phyloP scores from a whole-genome alignment of 306 rosid species.

The Pyrus pyrifolia region DNA sequence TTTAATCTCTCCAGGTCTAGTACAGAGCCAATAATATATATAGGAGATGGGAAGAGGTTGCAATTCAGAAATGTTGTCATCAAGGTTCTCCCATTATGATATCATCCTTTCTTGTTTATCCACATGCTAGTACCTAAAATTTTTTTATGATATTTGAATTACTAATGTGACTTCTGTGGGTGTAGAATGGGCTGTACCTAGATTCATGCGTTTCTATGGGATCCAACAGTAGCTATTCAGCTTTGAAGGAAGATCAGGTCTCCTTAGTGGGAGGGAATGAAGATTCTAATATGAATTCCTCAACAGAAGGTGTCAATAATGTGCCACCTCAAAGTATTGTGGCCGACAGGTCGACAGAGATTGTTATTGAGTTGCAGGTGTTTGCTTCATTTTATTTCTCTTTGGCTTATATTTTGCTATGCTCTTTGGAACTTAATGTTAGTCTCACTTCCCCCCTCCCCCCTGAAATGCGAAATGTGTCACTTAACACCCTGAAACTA shows the following conservation, averaged over 20 bases:
- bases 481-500: not conserved
- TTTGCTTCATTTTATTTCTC: no score
- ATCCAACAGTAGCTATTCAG: conserved; percentile 86
- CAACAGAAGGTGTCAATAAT: conserved; percentile 31
- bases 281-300: conserved; percentile 23
- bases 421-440: not conserved
- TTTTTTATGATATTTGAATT: not conserved
- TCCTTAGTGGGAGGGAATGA: conserved; percentile 48
- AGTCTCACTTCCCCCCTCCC: not conserved
- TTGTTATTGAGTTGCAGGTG: conserved; percentile 55
- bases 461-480: not conserved
- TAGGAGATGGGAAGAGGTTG: conserved; percentile 85
- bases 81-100: conserved; percentile 39
- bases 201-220: conserved; percentile 92
- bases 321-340: conserved; percentile 29
- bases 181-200: conserved; percentile 65
- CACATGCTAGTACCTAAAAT: not conserved
- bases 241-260: conserved; percentile 53
- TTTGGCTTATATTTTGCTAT: not conserved
- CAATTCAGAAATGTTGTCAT: conserved; percentile 80
- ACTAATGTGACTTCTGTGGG: not conserved
- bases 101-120: not conserved
- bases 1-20: conserved; percentile 45
- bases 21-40: conserved; percentile 66
- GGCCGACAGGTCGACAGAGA: conserved; percentile 38